Conservation (phyloP, 352 stramenopile species). For the Phytophthora capsici region DNA sequence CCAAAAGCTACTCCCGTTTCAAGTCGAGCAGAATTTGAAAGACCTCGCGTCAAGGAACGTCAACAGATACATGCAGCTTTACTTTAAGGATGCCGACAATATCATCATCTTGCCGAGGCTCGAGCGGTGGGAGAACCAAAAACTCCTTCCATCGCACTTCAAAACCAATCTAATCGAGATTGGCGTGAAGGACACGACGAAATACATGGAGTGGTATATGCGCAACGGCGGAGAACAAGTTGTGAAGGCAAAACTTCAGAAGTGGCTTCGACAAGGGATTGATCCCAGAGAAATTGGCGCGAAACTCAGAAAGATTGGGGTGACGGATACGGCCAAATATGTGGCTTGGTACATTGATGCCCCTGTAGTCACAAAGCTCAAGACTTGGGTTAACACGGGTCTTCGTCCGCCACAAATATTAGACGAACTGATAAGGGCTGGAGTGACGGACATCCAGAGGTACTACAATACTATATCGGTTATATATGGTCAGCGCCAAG, state of each 20-base stretch:
- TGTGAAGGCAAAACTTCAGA: slow-evolving; percentile 1
- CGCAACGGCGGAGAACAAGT: slow-evolving; percentile 6
- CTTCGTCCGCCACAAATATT: slow-evolving; percentile 2
- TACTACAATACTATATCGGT: not conserved
- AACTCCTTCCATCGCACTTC: slow-evolving; percentile 3
- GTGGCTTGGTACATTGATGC: not conserved
- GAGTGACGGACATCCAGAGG: not conserved
- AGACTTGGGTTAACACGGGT: not conserved
- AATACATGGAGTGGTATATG: slow-evolving; percentile 14
- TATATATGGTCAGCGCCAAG: slow-evolving; percentile 9
- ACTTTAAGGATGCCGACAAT: slow-evolving; percentile 16
- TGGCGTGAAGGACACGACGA: slow-evolving; percentile 5
- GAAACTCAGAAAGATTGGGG: slow-evolving; percentile 10
- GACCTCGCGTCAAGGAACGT: slow-evolving; percentile 5
- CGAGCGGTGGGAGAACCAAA: slow-evolving; percentile 3
- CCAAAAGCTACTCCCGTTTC: not conserved
- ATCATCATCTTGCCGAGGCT: slow-evolving; percentile 9
- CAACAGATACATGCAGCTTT: slow-evolving; percentile 12
- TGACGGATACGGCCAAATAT: slow-evolving; percentile 1
- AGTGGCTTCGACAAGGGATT: slow-evolving; percentile 7
- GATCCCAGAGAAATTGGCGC: not conserved
- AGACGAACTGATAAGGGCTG: not conserved
- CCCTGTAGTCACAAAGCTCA: not conserved
- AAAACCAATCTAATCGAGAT: slow-evolving; percentile 16
- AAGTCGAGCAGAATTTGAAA: slow-evolving; percentile 10